Percentiles rank a stretch among this genome's conserved stretches.
phyloP scores from a whole-genome alignment of 1,284 basidiomycete genomes.

The Lentinus polychrous region DNA sequence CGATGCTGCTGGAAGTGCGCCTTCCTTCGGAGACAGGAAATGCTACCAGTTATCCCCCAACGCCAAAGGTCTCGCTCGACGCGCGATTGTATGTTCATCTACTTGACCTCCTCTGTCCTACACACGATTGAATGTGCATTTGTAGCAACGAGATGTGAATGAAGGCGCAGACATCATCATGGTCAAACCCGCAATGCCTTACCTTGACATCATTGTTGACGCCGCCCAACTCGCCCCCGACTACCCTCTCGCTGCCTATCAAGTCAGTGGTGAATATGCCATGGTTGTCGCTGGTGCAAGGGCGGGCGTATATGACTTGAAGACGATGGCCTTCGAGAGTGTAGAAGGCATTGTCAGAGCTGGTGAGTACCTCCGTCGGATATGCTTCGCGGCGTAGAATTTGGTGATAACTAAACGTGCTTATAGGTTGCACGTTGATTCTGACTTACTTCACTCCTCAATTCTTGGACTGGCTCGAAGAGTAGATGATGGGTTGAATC shows the following conservation, averaged over 20 bases:
- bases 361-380: slow-evolving; percentile 44
- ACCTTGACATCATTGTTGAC: slow-evolving; percentile 94
- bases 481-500: too few species aligned
- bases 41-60: slow-evolving; percentile 95
- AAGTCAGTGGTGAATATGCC: slow-evolving; percentile 95
- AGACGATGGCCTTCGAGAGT: slow-evolving; percentile 91
- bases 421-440: slow-evolving; percentile 79
- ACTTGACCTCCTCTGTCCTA: background rate
- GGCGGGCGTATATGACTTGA: slow-evolving; percentile 90
- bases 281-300: slow-evolving; percentile 93
- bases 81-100: slow-evolving; percentile 76
- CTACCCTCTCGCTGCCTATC: slow-evolving; percentile 91
- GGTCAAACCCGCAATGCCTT: slow-evolving; percentile 96
- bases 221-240: slow-evolving; percentile 79
- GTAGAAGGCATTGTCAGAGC: slow-evolving; percentile 88
- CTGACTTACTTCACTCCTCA: slow-evolving; percentile 95
- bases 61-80: slow-evolving; percentile 85
- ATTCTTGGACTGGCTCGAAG: slow-evolving; percentile 85
- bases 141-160: slow-evolving; percentile 77
- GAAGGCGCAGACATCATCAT: slow-evolving; percentile 99
- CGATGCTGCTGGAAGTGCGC: slow-evolving; percentile 93
- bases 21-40: slow-evolving; percentile 91
- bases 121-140: background rate
- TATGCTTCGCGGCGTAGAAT: slow-evolving; percentile 2
- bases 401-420: slow-evolving; percentile 1